Base-by-base conservation (phyloP, 495 filamentous ascomycete species). In the Neurospora pannonica region DNA sequence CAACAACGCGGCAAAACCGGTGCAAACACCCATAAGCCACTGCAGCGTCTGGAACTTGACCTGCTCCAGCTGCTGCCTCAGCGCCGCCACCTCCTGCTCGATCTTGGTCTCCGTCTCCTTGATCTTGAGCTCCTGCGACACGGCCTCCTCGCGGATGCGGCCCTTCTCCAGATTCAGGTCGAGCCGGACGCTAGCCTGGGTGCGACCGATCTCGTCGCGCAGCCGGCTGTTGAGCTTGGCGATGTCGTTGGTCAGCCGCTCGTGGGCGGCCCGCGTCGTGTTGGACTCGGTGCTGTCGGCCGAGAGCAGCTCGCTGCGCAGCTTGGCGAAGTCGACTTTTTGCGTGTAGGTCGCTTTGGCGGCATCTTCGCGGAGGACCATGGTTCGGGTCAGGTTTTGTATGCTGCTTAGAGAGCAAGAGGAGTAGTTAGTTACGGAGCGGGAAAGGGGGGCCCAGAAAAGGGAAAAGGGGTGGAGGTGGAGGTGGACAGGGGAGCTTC, bases 261-360 rank as follows among this genome's bases (percentile, higher is more conserved):
- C 96, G 82, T 99, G 94, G 7, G 94, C 93, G 4, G 92, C 91
- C 38, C 92, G 92, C 9, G 97, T 97, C 28, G 95, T 90, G 77
- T 92, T 91, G 3, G 92, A 90, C 84, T 99, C 96, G 69, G 92
- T 94, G 60, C 92, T 94, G 83, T 99, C 97, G 5, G 94, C 89
- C 11, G 92, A 92, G 0, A 97, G 89, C 3, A 99, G 89, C 82
- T 99, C 96, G 36, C 93, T 95, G 80, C 96, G 94, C 24, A 98
- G 90, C 86, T 98, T 97, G n/a, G 96, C 94, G 78, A 99, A 98
- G 84, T 99, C 96, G 73, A 99, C 97, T 83, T 98, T 98, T 80
- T 98, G 97, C 0, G 94, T 97, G 84, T 99, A 99, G 3, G 94
- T 97, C 7, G 93, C 91, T 74, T 91, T 91, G 75, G 92, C 92